Percentiles rank a stretch among this genome's conserved stretches.
Evolutionary conservation across 2,329 filamentous ascomycete species (phyloP).

Genomic region (Fusarium hostae): DNA sequence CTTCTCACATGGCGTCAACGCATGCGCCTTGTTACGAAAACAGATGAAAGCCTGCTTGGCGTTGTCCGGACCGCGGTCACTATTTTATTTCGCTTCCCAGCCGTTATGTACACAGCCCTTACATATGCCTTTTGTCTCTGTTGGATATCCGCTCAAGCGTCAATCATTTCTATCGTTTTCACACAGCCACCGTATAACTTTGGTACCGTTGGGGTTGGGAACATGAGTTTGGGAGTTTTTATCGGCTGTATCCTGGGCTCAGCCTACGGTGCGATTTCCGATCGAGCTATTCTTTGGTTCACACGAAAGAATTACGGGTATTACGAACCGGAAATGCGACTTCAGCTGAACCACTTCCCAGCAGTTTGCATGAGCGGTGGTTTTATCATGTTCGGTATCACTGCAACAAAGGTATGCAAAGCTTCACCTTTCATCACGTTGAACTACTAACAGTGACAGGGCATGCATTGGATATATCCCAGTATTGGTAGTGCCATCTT

Average conservation of each 20-base stretch:
- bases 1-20: conserved; percentile 14
- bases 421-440: not conserved
- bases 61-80: conserved; percentile 5
- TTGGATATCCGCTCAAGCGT: conserved; percentile 49
- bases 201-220: conserved; percentile 25
- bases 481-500: conserved; percentile 50
- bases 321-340: conserved; percentile 57
- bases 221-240: conserved; percentile 41
- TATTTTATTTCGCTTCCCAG: conserved; percentile 45
- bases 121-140: conserved; percentile 51
- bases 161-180: not conserved
- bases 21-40: conserved; percentile 26
- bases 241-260: conserved; percentile 52
- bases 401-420: conserved; percentile 44
- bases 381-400: conserved; percentile 51
- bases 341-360: conserved; percentile 46
- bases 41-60: conserved; percentile 21
- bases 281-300: conserved; percentile 50
- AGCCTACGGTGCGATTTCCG: conserved; percentile 50
- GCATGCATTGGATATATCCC: conserved; percentile 54
- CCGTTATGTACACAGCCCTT: conserved; percentile 51
- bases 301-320: conserved; percentile 51
- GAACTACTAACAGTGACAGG: conserved; percentile 35
- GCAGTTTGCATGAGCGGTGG: conserved; percentile 48
- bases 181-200: not conserved